A percentile compares a stretch with the other conserved stretches of the same genome.
Conservation (phyloP, 305 asterid genomes). For the Coffea humblotiana region DNA sequence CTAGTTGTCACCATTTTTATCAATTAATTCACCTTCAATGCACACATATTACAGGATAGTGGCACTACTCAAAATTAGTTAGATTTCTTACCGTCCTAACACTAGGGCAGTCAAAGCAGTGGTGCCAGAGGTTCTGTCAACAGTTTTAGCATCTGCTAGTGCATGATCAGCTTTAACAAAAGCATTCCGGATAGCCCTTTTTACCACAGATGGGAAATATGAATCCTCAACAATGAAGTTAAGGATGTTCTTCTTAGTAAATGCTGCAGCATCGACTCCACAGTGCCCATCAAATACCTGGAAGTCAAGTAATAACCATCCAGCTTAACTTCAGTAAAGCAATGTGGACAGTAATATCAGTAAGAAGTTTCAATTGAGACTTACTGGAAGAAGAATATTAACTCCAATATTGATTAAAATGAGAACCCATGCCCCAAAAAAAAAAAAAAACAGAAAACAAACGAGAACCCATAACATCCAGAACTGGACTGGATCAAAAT, state of each 20-base stretch:
- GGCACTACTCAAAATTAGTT: background rate
- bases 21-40: background rate
- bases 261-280: conserved; percentile 89
- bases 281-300: conserved; percentile 99
- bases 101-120: conserved; percentile 78
- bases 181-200: conserved; percentile 72
- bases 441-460: too few relatives aligned
- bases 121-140: conserved; percentile 83
- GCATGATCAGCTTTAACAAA: conserved; percentile 80
- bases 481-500: background rate
- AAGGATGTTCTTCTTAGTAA: conserved; percentile 69
- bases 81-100: conserved; percentile 63
- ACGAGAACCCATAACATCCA: background rate
- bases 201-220: conserved; percentile 60
- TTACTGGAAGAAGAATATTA: background rate
- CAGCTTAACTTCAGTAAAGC: background rate
- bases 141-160: conserved; percentile 64
- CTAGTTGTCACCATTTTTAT: background rate
- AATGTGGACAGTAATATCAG: background rate
- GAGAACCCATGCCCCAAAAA: background rate
- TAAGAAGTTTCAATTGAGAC: conserved; percentile 1
- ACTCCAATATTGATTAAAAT: background rate
- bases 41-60: background rate
- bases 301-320: conserved; percentile 15
- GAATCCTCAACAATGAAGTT: conserved; percentile 68